Evolutionary conservation across 139 green algal genomes (phyloP).

Genomic region (Ettlia oleoabundans): DNA sequence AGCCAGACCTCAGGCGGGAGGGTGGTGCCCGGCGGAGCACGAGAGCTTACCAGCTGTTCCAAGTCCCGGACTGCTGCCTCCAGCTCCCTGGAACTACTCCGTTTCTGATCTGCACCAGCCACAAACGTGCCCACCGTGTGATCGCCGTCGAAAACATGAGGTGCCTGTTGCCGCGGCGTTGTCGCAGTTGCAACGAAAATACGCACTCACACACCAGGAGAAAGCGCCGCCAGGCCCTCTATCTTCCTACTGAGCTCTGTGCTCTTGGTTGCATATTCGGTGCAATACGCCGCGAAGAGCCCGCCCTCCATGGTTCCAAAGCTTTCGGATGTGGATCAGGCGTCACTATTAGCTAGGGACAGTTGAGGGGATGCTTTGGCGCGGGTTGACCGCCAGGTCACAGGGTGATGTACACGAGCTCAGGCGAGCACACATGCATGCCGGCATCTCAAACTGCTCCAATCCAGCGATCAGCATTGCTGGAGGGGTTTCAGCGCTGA

Average conservation of each 20-base stretch:
- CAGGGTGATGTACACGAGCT: too few relatives aligned
- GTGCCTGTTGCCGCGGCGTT: background rate
- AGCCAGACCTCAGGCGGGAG: too few relatives aligned
- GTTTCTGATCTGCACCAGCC: constrained; percentile 64
- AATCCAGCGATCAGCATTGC: too few relatives aligned
- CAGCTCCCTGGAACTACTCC: constrained; percentile 72
- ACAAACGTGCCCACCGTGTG: too few relatives aligned
- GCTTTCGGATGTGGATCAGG: too few relatives aligned
- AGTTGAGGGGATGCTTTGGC: too few relatives aligned
- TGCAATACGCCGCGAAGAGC: constrained; percentile 82
- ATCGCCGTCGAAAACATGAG: background rate
- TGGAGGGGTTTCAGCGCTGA: too few relatives aligned
- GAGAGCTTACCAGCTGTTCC: constrained; percentile 78
- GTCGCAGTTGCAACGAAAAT: background rate
- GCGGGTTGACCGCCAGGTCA: too few relatives aligned
- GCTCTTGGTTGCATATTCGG: constrained; percentile 84
- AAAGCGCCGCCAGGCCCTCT: constrained; percentile 46
- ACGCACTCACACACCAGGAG: constrained; percentile 56
- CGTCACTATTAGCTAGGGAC: too few relatives aligned
- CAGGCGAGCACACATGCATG: too few relatives aligned
- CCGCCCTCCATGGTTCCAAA: constrained; percentile 34
- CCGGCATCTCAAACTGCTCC: too few relatives aligned
- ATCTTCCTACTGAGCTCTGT: constrained; percentile 76
- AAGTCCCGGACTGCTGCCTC: constrained; percentile 81
- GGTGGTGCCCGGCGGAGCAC: background rate